Conservation (phyloP, 495 filamentous ascomycete genomes). For the Penicillium arizonense region DNA sequence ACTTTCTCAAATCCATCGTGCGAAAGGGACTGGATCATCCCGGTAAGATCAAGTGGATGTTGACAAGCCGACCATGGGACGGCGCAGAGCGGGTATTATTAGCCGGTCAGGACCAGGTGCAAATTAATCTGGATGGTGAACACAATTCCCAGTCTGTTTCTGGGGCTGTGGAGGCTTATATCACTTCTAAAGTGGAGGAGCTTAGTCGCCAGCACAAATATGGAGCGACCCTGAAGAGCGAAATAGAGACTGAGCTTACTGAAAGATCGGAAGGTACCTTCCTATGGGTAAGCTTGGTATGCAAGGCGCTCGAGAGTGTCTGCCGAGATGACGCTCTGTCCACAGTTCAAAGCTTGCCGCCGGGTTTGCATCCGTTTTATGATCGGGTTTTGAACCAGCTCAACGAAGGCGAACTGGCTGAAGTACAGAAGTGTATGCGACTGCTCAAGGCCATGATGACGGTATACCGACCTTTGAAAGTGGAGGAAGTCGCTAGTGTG, state of each 20-base stretch:
- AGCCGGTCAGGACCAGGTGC: constrained; percentile 7
- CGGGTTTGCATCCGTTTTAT: constrained; percentile 8
- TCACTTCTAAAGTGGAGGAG: constrained; percentile 26
- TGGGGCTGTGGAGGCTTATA: constrained; percentile 23
- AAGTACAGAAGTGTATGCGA: not conserved
- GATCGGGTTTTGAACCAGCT: constrained; percentile 10
- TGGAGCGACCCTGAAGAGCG: not conserved
- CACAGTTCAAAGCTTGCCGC: constrained; percentile 7
- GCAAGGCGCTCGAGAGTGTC: constrained; percentile 10
- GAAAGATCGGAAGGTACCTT: constrained; percentile 21
- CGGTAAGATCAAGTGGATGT: constrained; percentile 23
- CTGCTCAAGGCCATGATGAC: constrained; percentile 4
- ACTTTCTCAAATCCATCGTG: constrained; percentile 32
- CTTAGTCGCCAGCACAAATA: constrained; percentile 7
- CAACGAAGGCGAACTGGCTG: not conserved
- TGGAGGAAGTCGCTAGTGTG: constrained; percentile 1
- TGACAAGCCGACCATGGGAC: constrained; percentile 24
- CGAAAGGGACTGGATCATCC: constrained; percentile 11
- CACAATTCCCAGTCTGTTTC: constrained; percentile 13
- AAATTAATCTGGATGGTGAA: constrained; percentile 9
- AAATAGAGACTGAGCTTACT: constrained; percentile 17
- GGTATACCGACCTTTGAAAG: constrained; percentile 9
- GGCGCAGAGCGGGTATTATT: constrained; percentile 15
- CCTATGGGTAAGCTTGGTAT: constrained; percentile 32
- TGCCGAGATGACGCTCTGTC: constrained; percentile 1